These are phyloP conservation scores for Yamadazyma laniorum DNA, from an alignment of 805 yeast species.

Conservation along the genomic window DNA sequence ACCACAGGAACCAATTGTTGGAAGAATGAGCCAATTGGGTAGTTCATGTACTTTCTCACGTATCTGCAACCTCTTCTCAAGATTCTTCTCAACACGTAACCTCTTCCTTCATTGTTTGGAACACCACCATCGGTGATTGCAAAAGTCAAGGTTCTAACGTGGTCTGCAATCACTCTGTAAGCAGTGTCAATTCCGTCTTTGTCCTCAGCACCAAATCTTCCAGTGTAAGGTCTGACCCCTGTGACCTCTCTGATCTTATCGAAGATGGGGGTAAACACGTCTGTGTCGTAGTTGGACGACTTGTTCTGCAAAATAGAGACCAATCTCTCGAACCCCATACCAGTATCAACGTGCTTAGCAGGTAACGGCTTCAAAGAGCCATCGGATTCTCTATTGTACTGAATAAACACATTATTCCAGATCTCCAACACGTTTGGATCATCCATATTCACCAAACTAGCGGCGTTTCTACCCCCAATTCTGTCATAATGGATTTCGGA, in stretches of 20 bases:
- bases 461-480: constrained; percentile 97
- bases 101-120: constrained; percentile 99
- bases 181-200: constrained; percentile 96
- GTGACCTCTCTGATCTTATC: constrained; percentile 85
- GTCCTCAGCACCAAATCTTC: constrained; percentile 92
- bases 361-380: constrained; percentile 80
- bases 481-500: constrained; percentile 97
- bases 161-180: constrained; percentile 97
- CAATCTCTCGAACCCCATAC: constrained; percentile 97
- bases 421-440: constrained; percentile 97
- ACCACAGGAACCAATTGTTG: constrained; percentile 90
- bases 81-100: constrained; percentile 95
- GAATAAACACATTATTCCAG: constrained; percentile 97
- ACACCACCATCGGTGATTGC: constrained; percentile 99
- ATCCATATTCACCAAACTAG: constrained; percentile 87
- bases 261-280: constrained; percentile 90
- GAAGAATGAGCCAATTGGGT: constrained; percentile 92
- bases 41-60: constrained; percentile 92
- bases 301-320: constrained; percentile 92
- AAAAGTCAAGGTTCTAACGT: constrained; percentile 93
- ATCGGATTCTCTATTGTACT: constrained; percentile 91
- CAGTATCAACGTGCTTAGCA: constrained; percentile 95
- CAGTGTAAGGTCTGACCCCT: constrained; percentile 86
- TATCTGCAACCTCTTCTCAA: constrained; percentile 97
- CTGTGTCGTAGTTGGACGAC: constrained; percentile 93